Evolutionary conservation across 2,329 filamentous ascomycete genomes (phyloP).

Genomic region (Apiospora phragmitis): DNA sequence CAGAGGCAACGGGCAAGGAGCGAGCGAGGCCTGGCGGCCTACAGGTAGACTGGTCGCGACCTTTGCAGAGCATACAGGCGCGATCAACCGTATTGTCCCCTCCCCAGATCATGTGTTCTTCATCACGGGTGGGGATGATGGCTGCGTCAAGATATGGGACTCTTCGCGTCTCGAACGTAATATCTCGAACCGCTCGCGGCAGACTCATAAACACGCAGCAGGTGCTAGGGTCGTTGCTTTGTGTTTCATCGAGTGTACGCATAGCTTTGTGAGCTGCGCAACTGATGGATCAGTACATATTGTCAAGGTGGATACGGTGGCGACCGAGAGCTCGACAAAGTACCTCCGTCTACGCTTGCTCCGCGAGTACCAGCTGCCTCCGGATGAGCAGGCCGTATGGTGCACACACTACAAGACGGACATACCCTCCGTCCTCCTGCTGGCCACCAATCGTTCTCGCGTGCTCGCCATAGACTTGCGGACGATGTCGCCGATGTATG

Average conservation of each 20-base stretch:
- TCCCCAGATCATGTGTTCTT: conserved; percentile 95
- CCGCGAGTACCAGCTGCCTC: conserved; percentile 76
- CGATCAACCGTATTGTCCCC: conserved; percentile 78
- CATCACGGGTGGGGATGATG: conserved; percentile 89
- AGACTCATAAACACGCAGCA: conserved; percentile 75
- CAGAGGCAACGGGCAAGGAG: conserved; percentile 51
- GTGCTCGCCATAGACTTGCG: conserved; percentile 84
- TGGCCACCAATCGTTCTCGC: conserved; percentile 84
- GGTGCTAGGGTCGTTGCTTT: conserved; percentile 76
- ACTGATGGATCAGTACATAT: conserved; percentile 89
- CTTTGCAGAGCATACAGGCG: conserved; percentile 82
- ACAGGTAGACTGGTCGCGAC: conserved; percentile 82
- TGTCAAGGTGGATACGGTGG: conserved; percentile 69
- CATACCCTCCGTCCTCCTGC: conserved; percentile 74
- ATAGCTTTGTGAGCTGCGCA: conserved; percentile 89
- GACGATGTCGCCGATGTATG: conserved; percentile 80
- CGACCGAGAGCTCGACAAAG: conserved; percentile 54
- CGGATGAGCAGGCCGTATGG: conserved; percentile 81
- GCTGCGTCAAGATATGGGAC: conserved; percentile 91
- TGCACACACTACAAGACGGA: conserved; percentile 89
- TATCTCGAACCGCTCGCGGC: conserved; percentile 81
- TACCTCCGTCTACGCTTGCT: conserved; percentile 79
- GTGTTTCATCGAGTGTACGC: conserved; percentile 90
- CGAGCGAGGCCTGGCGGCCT: conserved; percentile 74
- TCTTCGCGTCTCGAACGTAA: conserved; percentile 87